These are phyloP conservation scores for Aspergillus heteromorphus DNA, from an alignment of 495 filamentous ascomycete species.

Conservation along the genomic window DNA sequence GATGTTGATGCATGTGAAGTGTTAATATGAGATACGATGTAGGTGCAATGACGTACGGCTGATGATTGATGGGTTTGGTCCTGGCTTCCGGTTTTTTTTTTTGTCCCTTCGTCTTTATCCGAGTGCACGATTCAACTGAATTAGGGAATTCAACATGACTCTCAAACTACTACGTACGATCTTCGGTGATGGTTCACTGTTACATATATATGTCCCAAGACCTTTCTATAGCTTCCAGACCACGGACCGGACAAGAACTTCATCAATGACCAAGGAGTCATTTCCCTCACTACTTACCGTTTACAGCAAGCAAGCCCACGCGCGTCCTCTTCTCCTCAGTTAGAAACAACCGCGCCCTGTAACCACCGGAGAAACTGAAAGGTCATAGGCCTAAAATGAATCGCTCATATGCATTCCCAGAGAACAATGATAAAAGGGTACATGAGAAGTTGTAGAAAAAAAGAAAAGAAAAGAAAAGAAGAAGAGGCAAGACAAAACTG, in stretches of 20 bases:
- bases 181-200: background rate
- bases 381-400: constrained; percentile 4
- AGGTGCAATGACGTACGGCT: background rate
- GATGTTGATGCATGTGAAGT: background rate
- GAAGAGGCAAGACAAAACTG: background rate
- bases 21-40: constrained; percentile 5
- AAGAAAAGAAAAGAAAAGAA: background rate
- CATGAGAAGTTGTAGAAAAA: background rate
- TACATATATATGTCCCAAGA: no score
- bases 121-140: background rate
- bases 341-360: background rate
- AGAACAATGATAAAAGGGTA: constrained; percentile 2
- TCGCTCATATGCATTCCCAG: constrained; percentile 19
- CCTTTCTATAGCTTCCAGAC: no score
- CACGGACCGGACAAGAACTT: no score
- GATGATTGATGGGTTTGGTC: background rate
- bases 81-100: background rate
- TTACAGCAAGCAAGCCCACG: no score
- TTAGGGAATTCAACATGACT: background rate
- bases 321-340: background rate
- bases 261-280: no score
- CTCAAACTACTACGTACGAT: background rate
- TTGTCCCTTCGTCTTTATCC: background rate
- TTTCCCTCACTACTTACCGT: no score
- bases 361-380: background rate